Evolutionary conservation across 2,329 filamentous ascomycete genomes (phyloP), one percentile per base, ranked within the genome.

Genomic region (Fusarium bulbicola): DNA sequence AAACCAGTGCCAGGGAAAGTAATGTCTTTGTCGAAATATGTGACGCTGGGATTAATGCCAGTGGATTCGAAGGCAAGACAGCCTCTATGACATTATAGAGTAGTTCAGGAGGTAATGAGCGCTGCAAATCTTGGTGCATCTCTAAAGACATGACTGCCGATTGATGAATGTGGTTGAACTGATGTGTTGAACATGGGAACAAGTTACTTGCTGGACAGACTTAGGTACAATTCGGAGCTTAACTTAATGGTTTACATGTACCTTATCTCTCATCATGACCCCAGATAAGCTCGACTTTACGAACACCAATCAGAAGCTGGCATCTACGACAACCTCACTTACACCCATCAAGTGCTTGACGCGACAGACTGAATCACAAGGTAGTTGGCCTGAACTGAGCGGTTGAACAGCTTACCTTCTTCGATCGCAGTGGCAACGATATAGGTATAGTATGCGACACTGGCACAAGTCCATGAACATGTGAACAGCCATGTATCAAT

Each of bases 1-100:
- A 86, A 42, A 86, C 84, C 26, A 81, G 77, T 7, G 83, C 82
- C 65, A 87, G 81, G 24, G 84, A 79, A 21, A 87, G 73, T 11
- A 88, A 81, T 12, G 85, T 83, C 67, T 82, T 82, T 15, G 84
- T 85, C 26, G 81, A 81, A 24, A 79, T 73, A 68, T 87, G 80
- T 4, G 80, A 81, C 7, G 82, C 77, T 16, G 80, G 79, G 6
- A 87, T 68, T 52, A 85, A 68, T 28, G 72, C 71, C 13, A 69
- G 37, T 5, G 74, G 72, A 60, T 80, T 81, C 18, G 74, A 64
- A n/a, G 81, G 82, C 42, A 81, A 74, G 24, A 82, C 78, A 54
- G 74, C 73, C 47, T 83, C 80, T 66, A 83, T 79, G 65, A 83
- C 70, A 60, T 80, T 77, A 52, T 80, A 76, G 45, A 84, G 70